These are phyloP conservation scores for Venustampulla echinocandica DNA, from an alignment of 495 filamentous ascomycete genomes.

Conservation along the genomic window DNA sequence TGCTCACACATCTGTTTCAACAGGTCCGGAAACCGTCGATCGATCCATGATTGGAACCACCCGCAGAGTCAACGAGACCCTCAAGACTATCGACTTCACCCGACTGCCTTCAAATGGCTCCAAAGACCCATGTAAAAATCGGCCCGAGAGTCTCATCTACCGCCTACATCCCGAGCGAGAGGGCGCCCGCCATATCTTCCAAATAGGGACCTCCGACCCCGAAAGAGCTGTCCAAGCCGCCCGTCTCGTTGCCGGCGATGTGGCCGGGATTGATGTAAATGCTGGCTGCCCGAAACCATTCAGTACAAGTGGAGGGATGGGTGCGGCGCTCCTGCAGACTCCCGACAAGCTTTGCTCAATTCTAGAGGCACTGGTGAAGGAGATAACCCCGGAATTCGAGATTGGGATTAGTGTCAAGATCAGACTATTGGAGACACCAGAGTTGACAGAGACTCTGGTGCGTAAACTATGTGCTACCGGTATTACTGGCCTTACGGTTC, in stretches of 20 bases:
- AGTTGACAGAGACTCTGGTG: constrained; percentile 66
- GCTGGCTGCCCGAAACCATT: constrained; percentile 97
- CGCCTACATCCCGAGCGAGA: constrained; percentile 72
- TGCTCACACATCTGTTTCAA: too few species aligned
- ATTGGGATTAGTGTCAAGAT: constrained; percentile 97
- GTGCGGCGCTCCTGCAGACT: constrained; percentile 73
- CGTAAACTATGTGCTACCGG: constrained; percentile 68
- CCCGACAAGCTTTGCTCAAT: constrained; percentile 79
- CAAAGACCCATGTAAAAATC: constrained; percentile 31
- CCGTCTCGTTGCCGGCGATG: constrained; percentile 71
- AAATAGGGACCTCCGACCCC: constrained; percentile 79
- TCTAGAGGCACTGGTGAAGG: constrained; percentile 66
- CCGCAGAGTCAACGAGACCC: constrained; percentile 63
- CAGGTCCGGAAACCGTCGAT: constrained; percentile 89
- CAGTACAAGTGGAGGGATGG: constrained; percentile 85
- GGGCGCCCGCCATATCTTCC: constrained; percentile 67
- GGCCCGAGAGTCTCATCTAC: constrained; percentile 69
- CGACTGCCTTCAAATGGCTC: constrained; percentile 60
- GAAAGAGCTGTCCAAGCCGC: constrained; percentile 76
- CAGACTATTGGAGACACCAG: constrained; percentile 67
- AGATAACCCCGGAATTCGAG: constrained; percentile 64
- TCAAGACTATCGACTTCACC: constrained; percentile 73
- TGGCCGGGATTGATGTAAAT: constrained; percentile 93
- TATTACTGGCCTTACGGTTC: constrained; percentile 84
- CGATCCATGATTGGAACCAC: constrained; percentile 77